Percentiles rank a stretch among this genome's conserved stretches.
Conservation (phyloP, 148 eudicot species). For the Vaccinium macrocarpon region DNA sequence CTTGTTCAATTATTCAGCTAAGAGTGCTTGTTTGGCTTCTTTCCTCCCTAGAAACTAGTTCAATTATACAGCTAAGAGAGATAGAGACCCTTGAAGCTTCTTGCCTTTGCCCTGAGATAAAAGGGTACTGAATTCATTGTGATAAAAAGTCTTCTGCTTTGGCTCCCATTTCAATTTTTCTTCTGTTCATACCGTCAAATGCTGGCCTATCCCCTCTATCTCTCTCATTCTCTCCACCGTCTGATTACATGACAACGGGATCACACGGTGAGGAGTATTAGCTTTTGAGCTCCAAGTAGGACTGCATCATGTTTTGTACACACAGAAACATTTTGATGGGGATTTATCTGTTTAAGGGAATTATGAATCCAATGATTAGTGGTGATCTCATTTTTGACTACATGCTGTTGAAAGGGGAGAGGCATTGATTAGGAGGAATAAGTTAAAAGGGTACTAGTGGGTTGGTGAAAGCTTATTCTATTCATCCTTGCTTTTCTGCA, state of each 20-base stretch:
- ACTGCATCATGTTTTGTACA: background rate
- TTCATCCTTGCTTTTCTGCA: background rate
- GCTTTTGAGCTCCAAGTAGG: background rate
- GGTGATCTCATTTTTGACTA: slow-evolving; percentile 17
- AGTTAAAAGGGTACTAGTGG: slow-evolving; percentile 6
- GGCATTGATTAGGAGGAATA: slow-evolving; percentile 22
- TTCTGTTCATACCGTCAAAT: no score
- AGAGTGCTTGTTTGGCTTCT: slow-evolving; percentile 8
- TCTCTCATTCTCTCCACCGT: slow-evolving; percentile 3
- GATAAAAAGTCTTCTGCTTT: background rate
- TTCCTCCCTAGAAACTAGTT: background rate
- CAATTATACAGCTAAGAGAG: slow-evolving; percentile 24
- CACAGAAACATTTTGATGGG: background rate
- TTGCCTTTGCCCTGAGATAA: slow-evolving; percentile 13
- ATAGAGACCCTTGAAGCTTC: slow-evolving; percentile 18
- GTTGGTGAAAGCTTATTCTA: background rate
- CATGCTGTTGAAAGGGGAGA: slow-evolving; percentile 16
- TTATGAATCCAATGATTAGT: slow-evolving; percentile 13
- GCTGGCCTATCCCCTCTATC: no score
- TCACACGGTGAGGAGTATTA: background rate
- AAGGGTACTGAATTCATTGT: slow-evolving; percentile 10
- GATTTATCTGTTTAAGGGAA: slow-evolving; percentile 5
- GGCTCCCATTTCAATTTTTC: slow-evolving; percentile 6
- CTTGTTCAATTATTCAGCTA: slow-evolving; percentile 19
- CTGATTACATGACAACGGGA: background rate